These are phyloP conservation scores for Collybia nuda DNA, from an alignment of 768 basidiomycete genomes.

Conservation along the genomic window DNA sequence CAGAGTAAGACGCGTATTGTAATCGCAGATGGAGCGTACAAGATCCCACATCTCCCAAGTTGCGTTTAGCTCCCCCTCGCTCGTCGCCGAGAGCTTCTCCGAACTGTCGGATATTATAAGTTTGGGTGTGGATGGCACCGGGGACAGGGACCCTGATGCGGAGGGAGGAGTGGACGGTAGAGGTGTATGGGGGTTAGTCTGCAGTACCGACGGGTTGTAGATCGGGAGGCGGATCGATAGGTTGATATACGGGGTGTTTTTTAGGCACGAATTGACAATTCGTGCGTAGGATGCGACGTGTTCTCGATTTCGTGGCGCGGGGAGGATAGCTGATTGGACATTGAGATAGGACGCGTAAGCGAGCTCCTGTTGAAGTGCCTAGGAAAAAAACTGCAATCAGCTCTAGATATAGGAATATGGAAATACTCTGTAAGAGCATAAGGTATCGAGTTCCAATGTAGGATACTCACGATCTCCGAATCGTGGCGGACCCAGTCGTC, in stretches of 20 bases:
- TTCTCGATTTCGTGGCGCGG: conserved; percentile 80
- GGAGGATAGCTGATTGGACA: conserved; percentile 81
- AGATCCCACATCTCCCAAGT: conserved; percentile 99
- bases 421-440: no score
- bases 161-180: conserved; percentile 12
- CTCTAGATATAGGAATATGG: neutral
- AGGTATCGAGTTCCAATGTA: neutral
- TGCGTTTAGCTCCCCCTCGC: conserved; percentile 61
- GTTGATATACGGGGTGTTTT: conserved; percentile 67
- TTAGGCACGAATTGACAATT: conserved; percentile 77
- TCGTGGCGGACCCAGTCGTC: conserved; percentile 97
- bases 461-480: conserved; percentile 78
- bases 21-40: conserved; percentile 87
- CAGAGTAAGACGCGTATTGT: conserved; percentile 69
- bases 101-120: conserved; percentile 35
- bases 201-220: conserved; percentile 69
- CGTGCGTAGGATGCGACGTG: conserved; percentile 93
- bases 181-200: conserved; percentile 28
- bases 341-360: conserved; percentile 92
- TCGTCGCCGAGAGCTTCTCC: conserved; percentile 31
- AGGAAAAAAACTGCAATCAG: conserved; percentile 1
- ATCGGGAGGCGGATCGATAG: conserved; percentile 84
- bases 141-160: conserved; percentile 2
- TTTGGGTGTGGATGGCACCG: conserved; percentile 26
- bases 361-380: conserved; percentile 94